Evolutionary conservation across 805 yeast species (phyloP), one percentile per base, ranked within the genome.

Genomic region (Brettanomyces custersianus): DNA sequence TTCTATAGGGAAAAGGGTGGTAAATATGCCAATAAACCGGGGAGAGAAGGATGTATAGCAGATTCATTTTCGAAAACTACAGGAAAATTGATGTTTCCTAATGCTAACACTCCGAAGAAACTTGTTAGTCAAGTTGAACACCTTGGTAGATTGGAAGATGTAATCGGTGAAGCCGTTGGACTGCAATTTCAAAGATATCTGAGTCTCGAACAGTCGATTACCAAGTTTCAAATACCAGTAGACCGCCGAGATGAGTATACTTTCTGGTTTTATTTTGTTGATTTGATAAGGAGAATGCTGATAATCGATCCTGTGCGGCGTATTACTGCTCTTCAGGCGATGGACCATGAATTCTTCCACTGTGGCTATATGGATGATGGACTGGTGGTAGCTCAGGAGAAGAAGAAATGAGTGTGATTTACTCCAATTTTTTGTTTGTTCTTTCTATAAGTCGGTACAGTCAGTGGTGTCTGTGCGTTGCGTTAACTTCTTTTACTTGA

Each of bases 211-310:
- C 60, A 57, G 10, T 47, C 55, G 2, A 27, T 55, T 4, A 35
- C 34, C 15, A 33, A 28, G 23, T 57, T 42, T 40, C 46, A 44
- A 26, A 43, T 55, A 8, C 33, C 45, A 9, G 45, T 45, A 18
- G 55, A 65, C 55, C 77, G 79, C 22, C 69, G 73, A 34, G 81
- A 80, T 30, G 74, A 77, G 38, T 80, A 80, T 53, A 68, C 74
- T 31, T 86, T 86, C 57, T 88, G 96, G 96, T 81, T 73, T 65
- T 72, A 71, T 58, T 87, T 87, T 55, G 45, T 53, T 30, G 78
- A 73, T 48, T 59, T 74, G 43, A 56, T 74, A 33, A 72, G 67
- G 34, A 62, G 61, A 39, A 57, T 72, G 40, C 59, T 74, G 32
- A 63, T 61, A 11, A 72, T 68, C 46, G 68, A 71, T 46, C 78